Conservation (phyloP, 139 green algal genomes). For the Chlamydomonas sp. region DNA sequence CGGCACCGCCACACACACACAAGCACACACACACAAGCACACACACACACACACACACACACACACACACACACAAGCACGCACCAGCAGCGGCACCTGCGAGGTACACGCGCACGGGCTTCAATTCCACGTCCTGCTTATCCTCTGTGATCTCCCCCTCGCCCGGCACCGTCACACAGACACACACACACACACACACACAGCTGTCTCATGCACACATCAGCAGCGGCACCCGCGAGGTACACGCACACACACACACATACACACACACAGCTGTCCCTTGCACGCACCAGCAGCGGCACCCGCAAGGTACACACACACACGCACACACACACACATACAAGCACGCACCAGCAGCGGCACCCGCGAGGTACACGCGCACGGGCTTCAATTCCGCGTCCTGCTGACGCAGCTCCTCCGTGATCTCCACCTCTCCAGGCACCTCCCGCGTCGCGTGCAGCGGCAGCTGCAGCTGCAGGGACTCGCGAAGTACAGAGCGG, state of each 20-base stretch:
- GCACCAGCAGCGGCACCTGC: conserved; percentile 20
- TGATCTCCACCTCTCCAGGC: not conserved
- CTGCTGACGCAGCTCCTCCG: not conserved
- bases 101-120: conserved; percentile 31
- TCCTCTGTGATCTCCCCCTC: not conserved
- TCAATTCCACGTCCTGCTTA: not conserved
- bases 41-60: not conserved
- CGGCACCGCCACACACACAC: too few species aligned
- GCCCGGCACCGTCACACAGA: conserved; percentile 12
- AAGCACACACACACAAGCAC: too few species aligned
- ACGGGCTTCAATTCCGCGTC: conserved; percentile 15
- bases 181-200: conserved; percentile 8
- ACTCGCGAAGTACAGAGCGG: conserved; percentile 36
- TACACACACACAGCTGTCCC: too few species aligned
- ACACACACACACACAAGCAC: conserved; percentile 18
- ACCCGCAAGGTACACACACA: conserved; percentile 2
- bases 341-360: conserved; percentile 15
- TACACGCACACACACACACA: too few species aligned
- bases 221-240: too few species aligned
- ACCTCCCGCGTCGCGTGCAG: conserved; percentile 24
- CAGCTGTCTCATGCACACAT: conserved; percentile 23
- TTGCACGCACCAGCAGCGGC: conserved; percentile 16
- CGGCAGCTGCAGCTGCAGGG: conserved; percentile 28
- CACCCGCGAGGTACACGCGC: conserved; percentile 32
- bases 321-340: conserved; percentile 13